Conservation (phyloP, 306 rosid genomes). For the Phaseolus lunatus region DNA sequence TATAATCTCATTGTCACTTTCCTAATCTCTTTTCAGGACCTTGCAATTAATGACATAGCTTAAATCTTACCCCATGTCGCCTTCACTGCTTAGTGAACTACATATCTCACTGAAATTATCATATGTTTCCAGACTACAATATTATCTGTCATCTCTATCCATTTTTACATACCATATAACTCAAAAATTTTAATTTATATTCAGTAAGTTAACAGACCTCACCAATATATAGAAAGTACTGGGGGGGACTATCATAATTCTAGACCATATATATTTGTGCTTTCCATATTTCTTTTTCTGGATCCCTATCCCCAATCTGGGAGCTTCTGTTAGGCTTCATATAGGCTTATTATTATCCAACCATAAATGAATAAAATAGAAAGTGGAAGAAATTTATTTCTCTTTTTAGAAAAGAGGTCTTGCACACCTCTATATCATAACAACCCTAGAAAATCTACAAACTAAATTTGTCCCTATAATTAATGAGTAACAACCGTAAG, state of each 20-base stretch:
- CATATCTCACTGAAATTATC: too few relatives aligned
- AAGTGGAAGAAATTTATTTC: neutral
- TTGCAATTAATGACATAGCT: neutral
- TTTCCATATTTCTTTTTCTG: neutral
- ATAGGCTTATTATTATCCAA: neutral
- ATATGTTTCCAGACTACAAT: too few relatives aligned
- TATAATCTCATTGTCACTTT: constrained; percentile 36
- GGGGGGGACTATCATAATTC: too few relatives aligned
- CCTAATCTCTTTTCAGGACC: constrained; percentile 8
- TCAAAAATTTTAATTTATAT: neutral
- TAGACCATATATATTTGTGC: too few relatives aligned
- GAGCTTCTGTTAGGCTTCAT: neutral
- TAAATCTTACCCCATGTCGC: neutral
- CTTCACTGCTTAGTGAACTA: neutral
- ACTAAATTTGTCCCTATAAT: neutral
- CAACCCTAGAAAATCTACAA: neutral
- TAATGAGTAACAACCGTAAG: neutral
- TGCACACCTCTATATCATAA: neutral
- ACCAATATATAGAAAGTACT: too few relatives aligned
- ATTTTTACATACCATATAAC: neutral
- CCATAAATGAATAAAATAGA: neutral
- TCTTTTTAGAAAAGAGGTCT: neutral
- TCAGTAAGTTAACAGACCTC: neutral
- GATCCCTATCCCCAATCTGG: neutral
- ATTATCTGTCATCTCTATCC: too few relatives aligned